A percentile compares a stretch with the other conserved stretches of the same genome.
These are phyloP conservation scores for Phoenix roebelenii DNA, from an alignment of 176 grass and related monocot species.

Conservation along the genomic window DNA sequence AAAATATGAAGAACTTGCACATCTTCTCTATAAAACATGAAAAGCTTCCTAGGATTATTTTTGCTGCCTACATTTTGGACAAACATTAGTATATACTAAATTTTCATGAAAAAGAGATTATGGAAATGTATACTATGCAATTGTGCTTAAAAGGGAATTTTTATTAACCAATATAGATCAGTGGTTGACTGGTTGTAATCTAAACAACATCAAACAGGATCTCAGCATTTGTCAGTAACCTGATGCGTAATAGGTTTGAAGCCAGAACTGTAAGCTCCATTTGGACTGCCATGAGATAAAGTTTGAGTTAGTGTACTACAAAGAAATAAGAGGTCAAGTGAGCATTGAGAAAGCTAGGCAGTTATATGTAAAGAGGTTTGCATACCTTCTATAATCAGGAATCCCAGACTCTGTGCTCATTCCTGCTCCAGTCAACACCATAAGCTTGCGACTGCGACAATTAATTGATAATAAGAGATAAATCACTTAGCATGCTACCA, in stretches of 20 bases:
- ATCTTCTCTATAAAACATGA: too few species aligned
- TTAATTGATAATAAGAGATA: slow-evolving; percentile 22
- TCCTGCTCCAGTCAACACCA: slow-evolving; percentile 93
- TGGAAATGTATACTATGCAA: too few species aligned
- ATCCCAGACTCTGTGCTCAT: slow-evolving; percentile 94
- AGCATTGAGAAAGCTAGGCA: too few species aligned
- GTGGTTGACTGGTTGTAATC: not conserved
- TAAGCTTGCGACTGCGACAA: slow-evolving; percentile 60
- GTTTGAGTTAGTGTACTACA: slow-evolving; percentile 6
- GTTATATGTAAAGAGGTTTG: not conserved
- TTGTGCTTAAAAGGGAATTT: too few species aligned
- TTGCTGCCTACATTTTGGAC: too few species aligned
- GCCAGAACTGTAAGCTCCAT: slow-evolving; percentile 93
- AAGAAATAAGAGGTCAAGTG: not conserved
- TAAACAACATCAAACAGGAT: too few species aligned
- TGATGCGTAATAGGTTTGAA: slow-evolving; percentile 99
- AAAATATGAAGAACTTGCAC: too few species aligned
- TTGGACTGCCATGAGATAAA: slow-evolving; percentile 51
- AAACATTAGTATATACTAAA: too few species aligned
- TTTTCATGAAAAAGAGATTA: too few species aligned
- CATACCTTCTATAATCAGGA: slow-evolving; percentile 94
- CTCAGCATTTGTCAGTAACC: slow-evolving; percentile 21
- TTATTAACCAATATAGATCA: not conserved
- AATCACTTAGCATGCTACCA: slow-evolving; percentile 3
- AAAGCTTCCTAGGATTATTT: too few species aligned